Conservation (phyloP, 2,329 filamentous ascomycete species). For the Ceratocystis papillata region DNA sequence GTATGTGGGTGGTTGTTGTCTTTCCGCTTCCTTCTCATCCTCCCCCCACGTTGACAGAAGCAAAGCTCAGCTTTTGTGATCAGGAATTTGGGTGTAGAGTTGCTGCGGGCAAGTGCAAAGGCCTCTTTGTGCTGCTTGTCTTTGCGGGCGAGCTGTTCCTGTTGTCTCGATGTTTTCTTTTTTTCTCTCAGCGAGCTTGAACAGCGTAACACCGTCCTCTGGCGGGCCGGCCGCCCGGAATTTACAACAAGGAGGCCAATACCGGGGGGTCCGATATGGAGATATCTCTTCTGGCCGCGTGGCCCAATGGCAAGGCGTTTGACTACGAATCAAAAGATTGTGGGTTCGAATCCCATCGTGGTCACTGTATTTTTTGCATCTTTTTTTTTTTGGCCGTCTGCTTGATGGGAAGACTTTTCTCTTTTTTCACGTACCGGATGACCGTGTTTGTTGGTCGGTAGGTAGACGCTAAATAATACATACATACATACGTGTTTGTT, state of each 20-base stretch:
- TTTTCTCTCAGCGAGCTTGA: neutral
- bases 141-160: neutral
- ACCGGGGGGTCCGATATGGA: neutral
- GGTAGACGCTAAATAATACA: no score
- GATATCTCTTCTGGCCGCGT: neutral
- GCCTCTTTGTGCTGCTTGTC: no score
- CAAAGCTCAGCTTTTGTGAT: no score
- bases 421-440: neutral
- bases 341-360: slow-evolving; percentile 22
- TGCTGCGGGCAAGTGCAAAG: no score
- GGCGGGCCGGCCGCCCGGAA: neutral
- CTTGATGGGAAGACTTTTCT: neutral
- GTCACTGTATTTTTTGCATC: neutral
- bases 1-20: no score
- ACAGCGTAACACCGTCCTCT: neutral
- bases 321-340: slow-evolving; percentile 23
- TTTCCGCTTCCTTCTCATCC: no score
- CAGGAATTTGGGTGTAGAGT: no score
- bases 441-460: no score
- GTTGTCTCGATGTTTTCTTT: neutral
- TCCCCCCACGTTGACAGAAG: no score
- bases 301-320: slow-evolving; percentile 22
- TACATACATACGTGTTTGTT: no score
- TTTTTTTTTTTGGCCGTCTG: neutral
- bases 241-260: neutral